Base-by-base conservation (phyloP, 1,284 basidiomycete genomes). In the Naganishia sp. region DNA sequence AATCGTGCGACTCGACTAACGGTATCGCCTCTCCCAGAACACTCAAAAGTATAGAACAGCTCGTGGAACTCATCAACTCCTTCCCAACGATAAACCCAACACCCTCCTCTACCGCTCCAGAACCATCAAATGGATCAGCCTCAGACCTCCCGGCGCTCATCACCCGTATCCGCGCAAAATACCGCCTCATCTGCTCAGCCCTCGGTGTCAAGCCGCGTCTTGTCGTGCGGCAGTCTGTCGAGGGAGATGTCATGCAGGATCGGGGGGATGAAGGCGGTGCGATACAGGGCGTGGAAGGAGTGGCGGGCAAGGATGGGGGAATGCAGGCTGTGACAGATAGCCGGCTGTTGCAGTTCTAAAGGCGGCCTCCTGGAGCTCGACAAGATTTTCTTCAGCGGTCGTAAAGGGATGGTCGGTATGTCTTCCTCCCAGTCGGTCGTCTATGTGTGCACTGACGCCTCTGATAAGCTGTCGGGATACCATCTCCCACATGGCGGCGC, bases 121-220 rank as follows among this genome's bases (percentile, higher is more conserved):
- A 56, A 58, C 21, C 43, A 31, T 45, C 32, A 18, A 62, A 66
- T 10, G 60, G 51, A 25, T 63, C 58, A 9, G 39, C 68, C n/a
- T 23, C 58, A 18, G 87, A 89, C 50, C 71, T 92, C 32, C 80
- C 86, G 11, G 85, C 85, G 63, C 85, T 94, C 28, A 85, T 95
- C 67, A 86, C 87, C 47, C 87, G 90, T 70, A 94, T 96, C 69
- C 86, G 92, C 39, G 91, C 93, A 3, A 85, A 90, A 71, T 96
- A 97, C 80, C 89, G 89, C 72, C 84, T 88, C 0, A 85, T 93
- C 23, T 97, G 94, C 73, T 87, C 92, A 0, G 85, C 86, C 0
- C 82, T 97, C n/a, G 90, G 90, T 42, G 83, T 92, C 9, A 82
- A 86, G 42, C 88, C 91, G 0, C 67, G 82, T 17, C 66, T 83